Conservation (phyloP, 2,329 filamentous ascomycete genomes). For the Aureobasidium melanogenum region DNA sequence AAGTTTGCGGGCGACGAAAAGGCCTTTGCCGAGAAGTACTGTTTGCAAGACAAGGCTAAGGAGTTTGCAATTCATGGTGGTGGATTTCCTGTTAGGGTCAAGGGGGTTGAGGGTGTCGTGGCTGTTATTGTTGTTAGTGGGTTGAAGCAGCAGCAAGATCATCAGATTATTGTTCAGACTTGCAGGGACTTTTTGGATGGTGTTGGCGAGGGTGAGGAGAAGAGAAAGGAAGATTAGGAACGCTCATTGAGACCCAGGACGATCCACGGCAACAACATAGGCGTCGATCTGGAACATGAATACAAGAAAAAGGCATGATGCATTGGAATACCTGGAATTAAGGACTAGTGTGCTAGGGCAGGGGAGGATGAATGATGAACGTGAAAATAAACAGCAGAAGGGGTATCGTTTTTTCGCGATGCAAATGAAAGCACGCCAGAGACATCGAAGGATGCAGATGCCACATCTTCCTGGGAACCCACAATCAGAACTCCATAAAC, state of each 20-base stretch:
- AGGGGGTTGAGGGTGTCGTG: conserved; percentile 65
- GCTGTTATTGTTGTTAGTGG: conserved; percentile 69
- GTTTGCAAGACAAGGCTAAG: conserved; percentile 46
- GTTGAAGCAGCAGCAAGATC: conserved; percentile 67
- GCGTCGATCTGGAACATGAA: neutral
- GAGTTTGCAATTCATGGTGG: conserved; percentile 73
- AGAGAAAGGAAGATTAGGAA: conserved; percentile 29
- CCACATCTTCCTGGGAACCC: neutral
- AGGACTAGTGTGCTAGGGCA: neutral
- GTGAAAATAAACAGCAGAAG: neutral
- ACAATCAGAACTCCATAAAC: neutral
- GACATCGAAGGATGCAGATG: neutral
- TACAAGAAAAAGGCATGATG: neutral
- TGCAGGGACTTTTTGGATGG: conserved; percentile 45
- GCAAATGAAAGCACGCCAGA: neutral
- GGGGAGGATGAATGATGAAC: neutral
- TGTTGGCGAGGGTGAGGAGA: conserved; percentile 20
- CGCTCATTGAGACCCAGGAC: no score
- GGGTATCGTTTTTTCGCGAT: conserved; percentile 7
- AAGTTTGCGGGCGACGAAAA: conserved; percentile 58
- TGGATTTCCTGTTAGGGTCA: conserved; percentile 62
- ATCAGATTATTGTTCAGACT: conserved; percentile 64
- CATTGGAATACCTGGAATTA: neutral
- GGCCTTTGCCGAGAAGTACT: conserved; percentile 57
- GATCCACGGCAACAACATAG: no score